Conservation (phyloP, 2,329 filamentous ascomycete genomes). For the Diaporthe longicolla region DNA sequence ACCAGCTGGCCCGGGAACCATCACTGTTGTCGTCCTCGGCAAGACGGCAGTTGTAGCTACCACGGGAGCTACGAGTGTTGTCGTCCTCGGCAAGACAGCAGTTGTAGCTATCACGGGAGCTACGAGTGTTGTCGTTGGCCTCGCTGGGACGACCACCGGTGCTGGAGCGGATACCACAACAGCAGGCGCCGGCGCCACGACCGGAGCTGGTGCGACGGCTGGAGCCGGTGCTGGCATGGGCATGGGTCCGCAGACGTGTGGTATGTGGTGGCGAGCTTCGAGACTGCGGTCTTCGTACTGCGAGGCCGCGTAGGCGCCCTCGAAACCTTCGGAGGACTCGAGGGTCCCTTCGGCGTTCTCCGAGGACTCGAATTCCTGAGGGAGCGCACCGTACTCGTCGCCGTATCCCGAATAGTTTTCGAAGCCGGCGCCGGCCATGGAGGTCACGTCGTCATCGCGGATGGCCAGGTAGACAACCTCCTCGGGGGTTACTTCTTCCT, state of each 20-base stretch:
- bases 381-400: not conserved
- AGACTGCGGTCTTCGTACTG: not conserved
- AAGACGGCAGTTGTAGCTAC: too few relatives aligned
- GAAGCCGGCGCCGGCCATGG: not conserved
- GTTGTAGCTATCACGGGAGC: not conserved
- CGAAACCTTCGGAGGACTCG: not conserved
- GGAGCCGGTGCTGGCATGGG: too few relatives aligned
- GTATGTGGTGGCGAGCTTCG: too few relatives aligned
- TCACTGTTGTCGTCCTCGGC: not conserved
- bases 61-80: too few relatives aligned
- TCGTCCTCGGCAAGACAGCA: not conserved
- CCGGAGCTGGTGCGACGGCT: too few relatives aligned
- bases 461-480: not conserved
- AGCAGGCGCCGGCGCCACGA: too few relatives aligned
- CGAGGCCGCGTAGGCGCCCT: not conserved
- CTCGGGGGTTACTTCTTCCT: not conserved
- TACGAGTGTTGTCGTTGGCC: not conserved
- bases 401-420: not conserved
- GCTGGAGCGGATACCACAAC: too few relatives aligned
- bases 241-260: too few relatives aligned
- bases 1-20: not conserved
- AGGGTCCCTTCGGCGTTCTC: not conserved
- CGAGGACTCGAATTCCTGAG: not conserved
- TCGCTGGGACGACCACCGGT: too few relatives aligned
- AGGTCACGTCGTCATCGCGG: not conserved